phyloP scores from a whole-genome alignment of 2,329 filamentous ascomycete genomes.

The Alternaria brassicicola region DNA sequence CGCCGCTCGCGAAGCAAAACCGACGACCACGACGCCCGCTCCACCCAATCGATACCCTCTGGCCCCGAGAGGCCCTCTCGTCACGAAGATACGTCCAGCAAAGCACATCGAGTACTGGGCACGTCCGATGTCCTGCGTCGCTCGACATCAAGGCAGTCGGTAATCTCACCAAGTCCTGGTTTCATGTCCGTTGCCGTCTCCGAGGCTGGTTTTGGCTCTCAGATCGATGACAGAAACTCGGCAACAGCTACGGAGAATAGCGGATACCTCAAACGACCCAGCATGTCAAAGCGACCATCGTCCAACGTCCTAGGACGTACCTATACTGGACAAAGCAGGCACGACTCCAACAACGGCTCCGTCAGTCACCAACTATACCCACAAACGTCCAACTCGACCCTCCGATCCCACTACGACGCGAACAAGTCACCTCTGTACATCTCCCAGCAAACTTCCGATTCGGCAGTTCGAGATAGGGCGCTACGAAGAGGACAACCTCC shows the following conservation, averaged over 20 bases:
- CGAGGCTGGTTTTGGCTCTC: constrained; percentile 38
- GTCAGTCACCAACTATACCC: constrained; percentile 37
- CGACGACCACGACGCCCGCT: constrained; percentile 25
- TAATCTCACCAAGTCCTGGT: constrained; percentile 34
- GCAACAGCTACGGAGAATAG: constrained; percentile 27
- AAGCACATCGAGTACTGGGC: constrained; percentile 49
- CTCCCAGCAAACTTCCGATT: constrained; percentile 54
- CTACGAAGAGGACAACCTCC: constrained; percentile 48
- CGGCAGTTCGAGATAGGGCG: constrained; percentile 53
- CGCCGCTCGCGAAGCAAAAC: constrained; percentile 34
- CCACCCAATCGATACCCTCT: constrained; percentile 26
- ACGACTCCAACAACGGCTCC: constrained; percentile 39
- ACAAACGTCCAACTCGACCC: constrained; percentile 47
- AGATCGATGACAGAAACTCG: constrained; percentile 31
- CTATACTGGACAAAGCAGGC: constrained; percentile 30
- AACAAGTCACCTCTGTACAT: constrained; percentile 49
- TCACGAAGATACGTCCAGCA: constrained; percentile 35
- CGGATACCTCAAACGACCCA: constrained; percentile 22
- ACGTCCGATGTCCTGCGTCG: constrained; percentile 41
- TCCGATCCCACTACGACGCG: constrained; percentile 53
- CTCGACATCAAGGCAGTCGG: constrained; percentile 28
- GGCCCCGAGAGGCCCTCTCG: constrained; percentile 33
- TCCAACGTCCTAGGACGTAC: constrained; percentile 41
- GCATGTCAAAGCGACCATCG: constrained; percentile 41
- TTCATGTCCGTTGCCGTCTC: constrained; percentile 43